Evolutionary conservation across 192 early-diverging fungal genomes (phyloP).

Genomic region (Coemansia sp.): DNA sequence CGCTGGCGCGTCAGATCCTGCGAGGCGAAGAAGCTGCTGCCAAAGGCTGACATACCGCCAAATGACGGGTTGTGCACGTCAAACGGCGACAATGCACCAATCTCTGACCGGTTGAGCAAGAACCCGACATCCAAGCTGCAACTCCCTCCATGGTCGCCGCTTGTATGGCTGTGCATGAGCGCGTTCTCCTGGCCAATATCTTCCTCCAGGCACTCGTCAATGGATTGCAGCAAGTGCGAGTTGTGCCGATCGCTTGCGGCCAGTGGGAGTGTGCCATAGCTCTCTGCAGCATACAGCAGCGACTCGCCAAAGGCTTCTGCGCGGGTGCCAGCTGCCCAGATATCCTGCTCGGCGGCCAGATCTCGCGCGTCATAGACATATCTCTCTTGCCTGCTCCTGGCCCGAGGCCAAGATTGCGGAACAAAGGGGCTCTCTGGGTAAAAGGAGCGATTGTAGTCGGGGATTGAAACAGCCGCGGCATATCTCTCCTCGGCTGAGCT

Average conservation of each 20-base stretch:
- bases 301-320: neutral
- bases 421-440: conserved; percentile 6
- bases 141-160: neutral
- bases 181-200: neutral
- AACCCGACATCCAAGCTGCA: conserved; percentile 2
- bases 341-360: neutral
- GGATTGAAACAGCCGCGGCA: neutral
- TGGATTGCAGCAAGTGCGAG: conserved; percentile 10
- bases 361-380: neutral
- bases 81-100: conserved; percentile 1
- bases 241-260: neutral
- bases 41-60: conserved; percentile 25
- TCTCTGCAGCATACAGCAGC: neutral
- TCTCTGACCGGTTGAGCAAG: neutral
- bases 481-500: conserved; percentile 1
- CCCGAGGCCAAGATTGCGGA: conserved; percentile 3
- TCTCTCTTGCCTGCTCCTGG: neutral
- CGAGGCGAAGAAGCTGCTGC: conserved; percentile 43
- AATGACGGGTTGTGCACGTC: conserved; percentile 14
- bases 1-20: conserved; percentile 21
- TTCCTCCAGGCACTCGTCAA: conserved; percentile 23
- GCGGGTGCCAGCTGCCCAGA: neutral
- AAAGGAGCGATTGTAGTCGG: conserved; percentile 5
- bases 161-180: neutral
- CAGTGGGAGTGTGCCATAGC: neutral